Evolutionary conservation across 495 filamentous ascomycete species (phyloP).

Genomic region (Gamarada debralockiae): DNA sequence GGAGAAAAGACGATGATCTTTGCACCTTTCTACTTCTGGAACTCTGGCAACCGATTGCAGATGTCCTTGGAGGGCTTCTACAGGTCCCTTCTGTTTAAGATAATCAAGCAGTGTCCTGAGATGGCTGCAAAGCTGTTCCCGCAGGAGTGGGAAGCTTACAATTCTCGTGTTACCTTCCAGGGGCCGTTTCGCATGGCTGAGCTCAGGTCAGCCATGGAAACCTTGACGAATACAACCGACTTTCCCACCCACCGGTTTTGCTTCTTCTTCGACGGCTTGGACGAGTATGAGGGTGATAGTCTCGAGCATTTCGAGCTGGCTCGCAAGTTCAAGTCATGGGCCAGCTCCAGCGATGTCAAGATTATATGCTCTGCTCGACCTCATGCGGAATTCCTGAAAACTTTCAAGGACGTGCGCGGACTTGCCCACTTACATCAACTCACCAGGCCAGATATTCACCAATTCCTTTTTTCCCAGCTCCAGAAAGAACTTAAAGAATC

Average conservation of each 20-base stretch:
- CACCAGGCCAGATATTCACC: no score
- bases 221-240: slow-evolving; percentile 18
- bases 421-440: no score
- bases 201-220: neutral
- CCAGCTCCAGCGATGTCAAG: slow-evolving; percentile 32
- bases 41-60: slow-evolving; percentile 30
- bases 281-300: slow-evolving; percentile 36
- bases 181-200: no score
- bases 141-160: no score
- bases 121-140: neutral
- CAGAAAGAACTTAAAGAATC: no score
- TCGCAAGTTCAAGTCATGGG: slow-evolving; percentile 1
- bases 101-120: slow-evolving; percentile 20
- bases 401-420: no score
- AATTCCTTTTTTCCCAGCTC: no score
- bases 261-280: slow-evolving; percentile 46
- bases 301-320: slow-evolving; percentile 13
- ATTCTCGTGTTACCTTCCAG: no score
- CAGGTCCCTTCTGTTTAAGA: slow-evolving; percentile 36
- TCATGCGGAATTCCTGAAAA: slow-evolving; percentile 33
- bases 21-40: slow-evolving; percentile 42
- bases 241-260: slow-evolving; percentile 27
- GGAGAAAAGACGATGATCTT: neutral
- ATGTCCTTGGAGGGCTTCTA: slow-evolving; percentile 40
- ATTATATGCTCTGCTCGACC: slow-evolving; percentile 48